A percentile compares a stretch with the other conserved stretches of the same genome.
phyloP scores from a whole-genome alignment of 306 rosid genomes.

The Calophaca sinica region DNA sequence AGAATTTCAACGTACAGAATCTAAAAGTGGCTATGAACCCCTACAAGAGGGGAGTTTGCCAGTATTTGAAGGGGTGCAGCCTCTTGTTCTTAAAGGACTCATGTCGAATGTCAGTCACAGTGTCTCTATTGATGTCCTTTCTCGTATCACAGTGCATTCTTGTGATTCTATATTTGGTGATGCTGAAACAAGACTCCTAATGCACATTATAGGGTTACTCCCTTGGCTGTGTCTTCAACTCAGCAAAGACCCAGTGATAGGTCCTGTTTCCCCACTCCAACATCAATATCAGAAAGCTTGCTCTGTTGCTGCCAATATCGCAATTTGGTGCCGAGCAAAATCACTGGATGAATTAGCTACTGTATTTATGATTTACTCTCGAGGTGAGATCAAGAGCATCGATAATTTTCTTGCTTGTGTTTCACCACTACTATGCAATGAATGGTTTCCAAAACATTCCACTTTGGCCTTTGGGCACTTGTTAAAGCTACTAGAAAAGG shows the following conservation, averaged over 20 bases:
- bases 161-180: slow-evolving; percentile 97
- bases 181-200: slow-evolving; percentile 90
- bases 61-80: slow-evolving; percentile 96
- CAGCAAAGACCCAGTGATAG: slow-evolving; percentile 76
- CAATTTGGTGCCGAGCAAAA: slow-evolving; percentile 94
- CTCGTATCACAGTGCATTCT: slow-evolving; percentile 89
- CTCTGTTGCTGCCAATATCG: slow-evolving; percentile 87
- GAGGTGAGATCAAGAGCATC: slow-evolving; percentile 85
- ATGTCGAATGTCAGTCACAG: slow-evolving; percentile 92
- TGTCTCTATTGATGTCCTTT: slow-evolving; percentile 92
- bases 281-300: slow-evolving; percentile 93
- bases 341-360: slow-evolving; percentile 88
- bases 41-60: slow-evolving; percentile 81
- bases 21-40: slow-evolving; percentile 82
- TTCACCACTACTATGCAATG: slow-evolving; percentile 85
- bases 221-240: slow-evolving; percentile 99
- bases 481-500: slow-evolving; percentile 85
- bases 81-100: slow-evolving; percentile 97
- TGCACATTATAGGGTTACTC: slow-evolving; percentile 97
- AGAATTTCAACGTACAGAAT: slow-evolving; percentile 84
- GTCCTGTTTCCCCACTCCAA: slow-evolving; percentile 88
- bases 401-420: slow-evolving; percentile 89
- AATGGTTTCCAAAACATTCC: slow-evolving; percentile 98
- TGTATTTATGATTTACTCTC: slow-evolving; percentile 82
- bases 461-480: slow-evolving; percentile 95